Evolutionary conservation across 1,284 basidiomycete species (phyloP), one percentile per base, ranked within the genome.

Genomic region (Wallemia ichthyophaga): DNA sequence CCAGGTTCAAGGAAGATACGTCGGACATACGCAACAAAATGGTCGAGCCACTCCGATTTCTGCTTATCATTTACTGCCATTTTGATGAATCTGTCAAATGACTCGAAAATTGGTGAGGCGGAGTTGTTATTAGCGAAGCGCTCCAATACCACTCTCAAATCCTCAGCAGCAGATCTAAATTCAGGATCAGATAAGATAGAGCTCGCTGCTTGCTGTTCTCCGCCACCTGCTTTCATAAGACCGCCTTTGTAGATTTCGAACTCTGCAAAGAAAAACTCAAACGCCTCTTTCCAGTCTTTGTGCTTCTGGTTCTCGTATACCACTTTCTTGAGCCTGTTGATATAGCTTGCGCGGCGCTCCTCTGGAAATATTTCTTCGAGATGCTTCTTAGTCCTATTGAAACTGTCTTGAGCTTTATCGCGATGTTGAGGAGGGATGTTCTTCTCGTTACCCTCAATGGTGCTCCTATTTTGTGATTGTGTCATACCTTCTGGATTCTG

Each of bases 291-390:
- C 28, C 28, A 95, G 67, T 92, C 84, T 61, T 81, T 76, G 71
- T 92, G 86, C 67, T 82, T 80, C 73, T 95, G 91, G 70, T 85
- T 88, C 70, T 95, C 91, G 61, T 89, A 75, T 62, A 94, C 78
- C 37, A 87, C 83, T 80, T 85, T 86, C 73, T 85, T 85, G 27
- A 76, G 73, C 13, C 83, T 76, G 70, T 78, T 85, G 66, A 85
- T 79, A 69, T 82, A 85, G 64, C 81, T 81, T 60, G 89, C 82
- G 24, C 85, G 75, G 27, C 86, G 74, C 71, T 88, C 85, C 67
- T 84, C 74, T 9, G 86, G 86, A 75, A 92, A 88, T 61, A 59
- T 57, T 31, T 61, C 61, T 19, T 61, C 33, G 24, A 61, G 58
- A 59, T 59, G 59, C 13, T 58, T 23, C 59, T 63, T 62, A 28